phyloP scores from a whole-genome alignment of 2,329 filamentous ascomycete species.

The Coniella lustricola region DNA sequence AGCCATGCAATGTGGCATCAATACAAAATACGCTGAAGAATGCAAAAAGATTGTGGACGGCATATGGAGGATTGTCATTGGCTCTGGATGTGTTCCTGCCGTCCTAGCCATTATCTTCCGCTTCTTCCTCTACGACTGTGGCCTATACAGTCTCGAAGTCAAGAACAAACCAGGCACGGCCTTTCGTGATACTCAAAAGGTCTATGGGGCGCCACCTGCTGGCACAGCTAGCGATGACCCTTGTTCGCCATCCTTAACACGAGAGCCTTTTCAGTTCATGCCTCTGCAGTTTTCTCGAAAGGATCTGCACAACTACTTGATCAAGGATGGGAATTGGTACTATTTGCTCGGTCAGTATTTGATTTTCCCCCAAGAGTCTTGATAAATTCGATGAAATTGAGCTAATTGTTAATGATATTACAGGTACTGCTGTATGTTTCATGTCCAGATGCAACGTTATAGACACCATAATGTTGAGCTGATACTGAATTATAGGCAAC shows the following conservation, averaged over 20 bases:
- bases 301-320: conserved; percentile 44
- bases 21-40: conserved; percentile 35
- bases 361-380: not conserved
- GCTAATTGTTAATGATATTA: not conserved
- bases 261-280: conserved; percentile 24
- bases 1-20: conserved; percentile 41
- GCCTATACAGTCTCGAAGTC: conserved; percentile 58
- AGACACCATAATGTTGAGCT: not conserved
- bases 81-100: conserved; percentile 57
- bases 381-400: too few species aligned
- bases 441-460: conserved; percentile 29
- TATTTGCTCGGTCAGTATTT: conserved; percentile 30
- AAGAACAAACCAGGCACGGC: conserved; percentile 53
- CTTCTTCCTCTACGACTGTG: conserved; percentile 60
- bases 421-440: conserved; percentile 22
- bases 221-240: conserved; percentile 27
- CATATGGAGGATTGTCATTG: conserved; percentile 62
- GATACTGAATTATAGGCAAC: conserved; percentile 24
- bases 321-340: conserved; percentile 39
- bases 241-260: conserved; percentile 21
- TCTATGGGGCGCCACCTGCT: conserved; percentile 40
- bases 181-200: conserved; percentile 50
- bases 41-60: conserved; percentile 46
- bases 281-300: conserved; percentile 42
- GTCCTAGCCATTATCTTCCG: conserved; percentile 58